Conservation (phyloP, 495 filamentous ascomycete species). For the Penicillium manginii region DNA sequence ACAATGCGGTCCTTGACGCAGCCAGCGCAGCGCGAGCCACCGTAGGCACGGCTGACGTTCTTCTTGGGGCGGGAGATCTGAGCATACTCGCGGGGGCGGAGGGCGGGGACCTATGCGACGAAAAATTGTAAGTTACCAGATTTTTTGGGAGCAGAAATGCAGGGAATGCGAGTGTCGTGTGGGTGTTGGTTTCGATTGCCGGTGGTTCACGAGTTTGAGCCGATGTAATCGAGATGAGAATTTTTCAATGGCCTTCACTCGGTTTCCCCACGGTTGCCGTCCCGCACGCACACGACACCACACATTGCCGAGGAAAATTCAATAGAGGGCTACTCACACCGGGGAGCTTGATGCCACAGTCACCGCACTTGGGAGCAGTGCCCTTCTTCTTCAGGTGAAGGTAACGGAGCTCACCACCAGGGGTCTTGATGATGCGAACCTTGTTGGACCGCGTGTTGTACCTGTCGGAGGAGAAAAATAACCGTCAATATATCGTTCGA, state of each 20-base stretch:
- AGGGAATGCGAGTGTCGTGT: conserved; percentile 13
- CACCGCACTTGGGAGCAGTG: conserved; percentile 96
- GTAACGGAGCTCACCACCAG: conserved; percentile 89
- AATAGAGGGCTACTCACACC: conserved; percentile 70
- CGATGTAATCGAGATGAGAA: conserved; percentile 13
- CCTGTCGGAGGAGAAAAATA: conserved; percentile 44
- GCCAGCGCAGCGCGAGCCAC: conserved; percentile 96
- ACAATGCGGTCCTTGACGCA: conserved; percentile 98
- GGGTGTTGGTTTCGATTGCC: conserved; percentile 9
- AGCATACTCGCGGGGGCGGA: conserved; percentile 95
- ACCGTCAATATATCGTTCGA: conserved; percentile 40
- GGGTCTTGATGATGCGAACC: conserved; percentile 94
- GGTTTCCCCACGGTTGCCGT: conserved; percentile 19
- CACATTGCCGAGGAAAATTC: conserved; percentile 23
- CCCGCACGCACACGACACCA: conserved; percentile 27
- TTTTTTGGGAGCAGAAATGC: conserved; percentile 10
- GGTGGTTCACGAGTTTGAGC: conserved; percentile 8
- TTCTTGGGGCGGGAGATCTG: conserved; percentile 97
- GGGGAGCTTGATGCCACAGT: conserved; percentile 93
- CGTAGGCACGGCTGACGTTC: conserved; percentile 97
- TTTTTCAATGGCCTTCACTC: conserved; percentile 19
- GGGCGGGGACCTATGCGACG: conserved; percentile 77
- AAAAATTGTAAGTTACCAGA: conserved; percentile 27
- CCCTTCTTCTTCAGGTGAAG: conserved; percentile 99
- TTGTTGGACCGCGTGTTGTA: conserved; percentile 99